These are phyloP conservation scores for Ephemerocybe angulata DNA, from an alignment of 768 basidiomycete species.

Conservation along the genomic window DNA sequence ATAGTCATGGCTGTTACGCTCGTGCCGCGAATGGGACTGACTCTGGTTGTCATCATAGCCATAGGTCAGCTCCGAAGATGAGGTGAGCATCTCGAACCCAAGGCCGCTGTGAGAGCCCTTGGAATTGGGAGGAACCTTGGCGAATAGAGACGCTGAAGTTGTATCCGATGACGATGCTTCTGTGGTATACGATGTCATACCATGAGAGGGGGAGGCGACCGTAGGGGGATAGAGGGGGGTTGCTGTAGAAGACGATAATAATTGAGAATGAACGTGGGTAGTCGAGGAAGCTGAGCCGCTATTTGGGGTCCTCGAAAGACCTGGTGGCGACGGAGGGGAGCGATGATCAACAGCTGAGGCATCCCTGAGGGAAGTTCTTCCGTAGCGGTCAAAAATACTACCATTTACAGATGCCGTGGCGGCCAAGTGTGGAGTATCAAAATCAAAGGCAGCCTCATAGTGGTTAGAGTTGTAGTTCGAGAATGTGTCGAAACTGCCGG, in stretches of 20 bases:
- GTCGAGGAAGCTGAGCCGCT: neutral
- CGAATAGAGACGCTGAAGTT: neutral
- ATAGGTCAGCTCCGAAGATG: neutral
- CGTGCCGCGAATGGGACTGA: neutral
- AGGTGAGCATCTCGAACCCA: slow-evolving; percentile 1
- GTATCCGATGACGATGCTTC: slow-evolving; percentile 1
- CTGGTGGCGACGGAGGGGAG: neutral
- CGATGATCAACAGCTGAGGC: slow-evolving; percentile 1
- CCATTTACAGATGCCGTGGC: neutral
- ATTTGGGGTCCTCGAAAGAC: neutral
- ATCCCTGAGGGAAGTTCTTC: neutral
- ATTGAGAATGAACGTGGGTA: neutral
- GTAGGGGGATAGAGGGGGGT: slow-evolving; percentile 1
- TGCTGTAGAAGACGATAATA: neutral
- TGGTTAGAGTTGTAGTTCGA: neutral
- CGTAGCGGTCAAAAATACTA: neutral
- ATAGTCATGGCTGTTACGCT: too few relatives aligned
- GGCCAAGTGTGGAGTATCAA: slow-evolving; percentile 5
- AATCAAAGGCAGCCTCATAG: neutral
- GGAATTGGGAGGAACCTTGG: neutral
- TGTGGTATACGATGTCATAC: slow-evolving; percentile 3
- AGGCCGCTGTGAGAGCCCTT: neutral
- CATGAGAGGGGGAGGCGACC: neutral
- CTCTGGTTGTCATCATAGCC: neutral
- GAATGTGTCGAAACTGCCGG: neutral